phyloP scores from a whole-genome alignment of 768 basidiomycete genomes.

The Sporobolomyces phaffii region DNA sequence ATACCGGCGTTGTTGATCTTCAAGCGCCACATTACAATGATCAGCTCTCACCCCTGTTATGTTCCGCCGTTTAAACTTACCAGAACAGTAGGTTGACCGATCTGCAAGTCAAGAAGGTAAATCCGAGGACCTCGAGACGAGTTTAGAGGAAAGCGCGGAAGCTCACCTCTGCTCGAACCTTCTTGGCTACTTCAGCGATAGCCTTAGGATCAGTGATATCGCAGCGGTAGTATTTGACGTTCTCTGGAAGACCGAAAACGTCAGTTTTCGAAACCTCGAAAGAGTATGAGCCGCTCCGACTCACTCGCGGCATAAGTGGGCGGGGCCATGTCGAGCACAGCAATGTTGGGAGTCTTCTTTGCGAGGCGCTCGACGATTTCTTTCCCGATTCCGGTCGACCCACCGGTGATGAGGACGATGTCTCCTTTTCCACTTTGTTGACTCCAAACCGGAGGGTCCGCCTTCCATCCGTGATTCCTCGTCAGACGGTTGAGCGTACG shows the following conservation, averaged over 20 bases:
- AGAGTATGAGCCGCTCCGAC: background rate
- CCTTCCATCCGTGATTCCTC: constrained; percentile 28
- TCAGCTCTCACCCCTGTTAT: background rate
- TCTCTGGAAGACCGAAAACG: background rate
- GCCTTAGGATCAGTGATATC: constrained; percentile 27
- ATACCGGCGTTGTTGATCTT: constrained; percentile 37
- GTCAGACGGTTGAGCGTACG: constrained; percentile 14
- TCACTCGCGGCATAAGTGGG: constrained; percentile 23
- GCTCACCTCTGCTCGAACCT: constrained; percentile 17
- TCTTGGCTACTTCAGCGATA: constrained; percentile 26
- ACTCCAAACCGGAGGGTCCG: constrained; percentile 23
- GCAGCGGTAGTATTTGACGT: constrained; percentile 24
- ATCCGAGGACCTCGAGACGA: no score
- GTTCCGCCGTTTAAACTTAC: background rate
- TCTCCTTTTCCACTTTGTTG: constrained; percentile 17
- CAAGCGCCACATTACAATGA: background rate
- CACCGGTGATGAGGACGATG: constrained; percentile 34
- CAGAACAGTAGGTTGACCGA: constrained; percentile 30
- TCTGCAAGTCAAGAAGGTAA: background rate
- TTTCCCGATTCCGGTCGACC: constrained; percentile 29
- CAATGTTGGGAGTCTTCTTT: constrained; percentile 22
- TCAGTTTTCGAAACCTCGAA: fast-evolving
- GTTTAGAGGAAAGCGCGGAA: background rate
- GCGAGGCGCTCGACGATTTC: constrained; percentile 30
- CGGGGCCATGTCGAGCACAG: constrained; percentile 28